These are phyloP conservation scores for Pythium dissimile DNA, from an alignment of 352 stramenopile genomes.

Conservation along the genomic window DNA sequence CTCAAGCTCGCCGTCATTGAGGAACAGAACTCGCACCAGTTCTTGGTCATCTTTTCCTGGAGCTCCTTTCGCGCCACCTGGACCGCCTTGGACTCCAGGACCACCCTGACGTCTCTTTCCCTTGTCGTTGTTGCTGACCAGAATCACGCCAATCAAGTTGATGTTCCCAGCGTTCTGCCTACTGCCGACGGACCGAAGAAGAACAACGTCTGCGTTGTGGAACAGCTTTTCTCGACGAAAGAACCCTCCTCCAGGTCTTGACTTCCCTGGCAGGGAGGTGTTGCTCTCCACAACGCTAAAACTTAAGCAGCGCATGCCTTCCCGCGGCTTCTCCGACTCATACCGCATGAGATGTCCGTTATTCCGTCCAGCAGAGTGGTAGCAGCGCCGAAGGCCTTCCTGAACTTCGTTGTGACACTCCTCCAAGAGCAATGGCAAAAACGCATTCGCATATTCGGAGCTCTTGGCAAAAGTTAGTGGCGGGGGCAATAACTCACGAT, in stretches of 20 bases:
- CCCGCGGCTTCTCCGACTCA: constrained; percentile 72
- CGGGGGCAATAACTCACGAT: constrained; percentile 48
- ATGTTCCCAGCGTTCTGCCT: constrained; percentile 35
- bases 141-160: constrained; percentile 69
- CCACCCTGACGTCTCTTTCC: constrained; percentile 42
- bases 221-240: constrained; percentile 53
- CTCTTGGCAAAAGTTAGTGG: constrained; percentile 63
- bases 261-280: constrained; percentile 8
- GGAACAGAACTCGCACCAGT: constrained; percentile 65
- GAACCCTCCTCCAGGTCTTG: constrained; percentile 27
- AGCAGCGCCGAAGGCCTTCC: constrained; percentile 53
- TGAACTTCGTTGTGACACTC: constrained; percentile 82
- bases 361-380: constrained; percentile 25
- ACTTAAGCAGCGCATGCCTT: constrained; percentile 79
- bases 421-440: constrained; percentile 75
- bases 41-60: constrained; percentile 53
- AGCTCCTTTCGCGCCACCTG: constrained; percentile 27
- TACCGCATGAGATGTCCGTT: constrained; percentile 67
- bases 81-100: background rate
- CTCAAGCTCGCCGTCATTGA: constrained; percentile 79
- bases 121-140: constrained; percentile 74
- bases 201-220: constrained; percentile 72
- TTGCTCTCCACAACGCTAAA: constrained; percentile 67
- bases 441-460: constrained; percentile 74
- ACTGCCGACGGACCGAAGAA: constrained; percentile 42